Percentiles rank a stretch among this genome's conserved stretches.
Conservation (phyloP, 257 asterid species). For the Fraxinus americana region DNA sequence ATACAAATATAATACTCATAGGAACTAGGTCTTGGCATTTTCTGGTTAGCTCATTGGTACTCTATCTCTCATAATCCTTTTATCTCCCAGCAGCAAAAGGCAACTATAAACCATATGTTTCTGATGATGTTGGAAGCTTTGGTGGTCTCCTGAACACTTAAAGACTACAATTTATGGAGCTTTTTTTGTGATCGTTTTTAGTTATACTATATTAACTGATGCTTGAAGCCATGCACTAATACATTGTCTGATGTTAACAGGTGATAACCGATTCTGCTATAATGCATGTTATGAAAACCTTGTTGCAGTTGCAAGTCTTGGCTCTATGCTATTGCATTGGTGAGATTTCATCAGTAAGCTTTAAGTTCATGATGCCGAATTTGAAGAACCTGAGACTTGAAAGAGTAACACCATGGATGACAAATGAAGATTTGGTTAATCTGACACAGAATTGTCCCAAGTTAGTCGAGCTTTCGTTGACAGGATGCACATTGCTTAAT, state of each 20-base stretch:
- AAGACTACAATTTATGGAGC: background rate
- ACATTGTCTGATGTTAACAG: constrained; percentile 41
- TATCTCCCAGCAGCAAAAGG: constrained; percentile 9
- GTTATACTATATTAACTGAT: background rate
- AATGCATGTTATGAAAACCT: constrained; percentile 42
- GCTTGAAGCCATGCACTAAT: constrained; percentile 16
- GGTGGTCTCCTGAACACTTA: background rate
- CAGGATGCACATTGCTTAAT: constrained; percentile 75
- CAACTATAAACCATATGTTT: background rate
- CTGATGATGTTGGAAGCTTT: background rate
- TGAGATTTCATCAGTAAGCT: constrained; percentile 65
- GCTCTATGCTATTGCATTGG: constrained; percentile 84
- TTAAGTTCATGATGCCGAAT: constrained; percentile 55
- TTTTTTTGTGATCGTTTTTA: background rate
- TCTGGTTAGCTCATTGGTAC: constrained; percentile 8
- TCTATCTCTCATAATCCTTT: background rate
- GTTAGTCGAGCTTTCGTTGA: constrained; percentile 65
- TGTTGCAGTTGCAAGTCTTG: constrained; percentile 56
- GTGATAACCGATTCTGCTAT: constrained; percentile 69
- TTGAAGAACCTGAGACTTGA: constrained; percentile 83
- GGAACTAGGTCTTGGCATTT: background rate
- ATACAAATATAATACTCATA: background rate
- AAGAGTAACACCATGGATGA: constrained; percentile 81
- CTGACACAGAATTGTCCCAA: constrained; percentile 62
- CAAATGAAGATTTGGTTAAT: constrained; percentile 62